These are phyloP conservation scores for Haplosporangium sp. DNA, from an alignment of 371 early-diverging fungal genomes.

Conservation along the genomic window DNA sequence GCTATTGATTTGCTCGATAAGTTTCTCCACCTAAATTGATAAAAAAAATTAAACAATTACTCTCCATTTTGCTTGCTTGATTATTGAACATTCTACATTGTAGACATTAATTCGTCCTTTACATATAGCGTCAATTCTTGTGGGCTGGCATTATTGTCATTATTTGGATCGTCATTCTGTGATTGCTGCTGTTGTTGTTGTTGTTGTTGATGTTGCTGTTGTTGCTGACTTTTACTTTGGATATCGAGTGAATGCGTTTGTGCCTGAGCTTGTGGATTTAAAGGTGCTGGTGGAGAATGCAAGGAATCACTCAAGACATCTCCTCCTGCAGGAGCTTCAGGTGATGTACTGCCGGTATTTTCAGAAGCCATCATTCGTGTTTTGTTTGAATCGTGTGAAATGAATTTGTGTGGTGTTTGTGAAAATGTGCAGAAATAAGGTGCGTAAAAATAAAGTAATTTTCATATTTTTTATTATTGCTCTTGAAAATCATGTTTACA, in stretches of 20 bases:
- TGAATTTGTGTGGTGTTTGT: too few species aligned
- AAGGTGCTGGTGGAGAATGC: conserved; percentile 22
- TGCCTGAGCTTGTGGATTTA: conserved; percentile 35
- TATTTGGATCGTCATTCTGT: conserved; percentile 19
- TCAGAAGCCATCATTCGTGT: conserved; percentile 36
- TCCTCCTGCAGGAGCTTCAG: neutral
- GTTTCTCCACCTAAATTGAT: conserved; percentile 34
- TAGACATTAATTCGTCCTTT: neutral
- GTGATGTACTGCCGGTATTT: conserved; percentile 6
- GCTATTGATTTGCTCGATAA: conserved; percentile 47
- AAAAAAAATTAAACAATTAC: neutral
- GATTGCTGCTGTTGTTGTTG: conserved; percentile 22
- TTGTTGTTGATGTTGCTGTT: conserved; percentile 18
- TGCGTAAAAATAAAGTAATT: neutral
- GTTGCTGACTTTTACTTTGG: conserved; percentile 16
- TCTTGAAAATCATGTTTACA: conserved; percentile 7
- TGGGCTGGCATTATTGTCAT: conserved; percentile 34
- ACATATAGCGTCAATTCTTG: conserved; percentile 51
- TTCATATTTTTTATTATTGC: conserved; percentile 5
- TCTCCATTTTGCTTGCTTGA: too few species aligned
- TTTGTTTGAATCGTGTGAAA: neutral
- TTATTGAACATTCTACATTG: too few species aligned
- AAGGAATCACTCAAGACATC: neutral
- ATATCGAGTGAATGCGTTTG: conserved; percentile 52
- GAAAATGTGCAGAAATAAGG: neutral